Percentiles rank a stretch among this genome's conserved stretches.
These are phyloP conservation scores for Pseudogymnoascus sp. DNA, from an alignment of 2,329 filamentous ascomycete genomes.

Conservation along the genomic window DNA sequence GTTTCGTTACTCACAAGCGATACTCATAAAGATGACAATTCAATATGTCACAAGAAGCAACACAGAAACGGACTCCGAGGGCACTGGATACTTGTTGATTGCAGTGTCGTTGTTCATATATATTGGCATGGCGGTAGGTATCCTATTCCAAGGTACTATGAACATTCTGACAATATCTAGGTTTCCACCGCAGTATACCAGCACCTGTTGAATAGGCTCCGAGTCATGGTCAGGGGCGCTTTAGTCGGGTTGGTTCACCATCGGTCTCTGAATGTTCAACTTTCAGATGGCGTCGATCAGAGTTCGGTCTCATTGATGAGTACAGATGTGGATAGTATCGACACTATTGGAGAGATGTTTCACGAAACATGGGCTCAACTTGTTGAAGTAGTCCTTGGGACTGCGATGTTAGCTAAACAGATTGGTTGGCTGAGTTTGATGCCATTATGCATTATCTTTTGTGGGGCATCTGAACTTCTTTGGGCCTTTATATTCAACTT, in stretches of 20 bases:
- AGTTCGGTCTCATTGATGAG: conserved; percentile 33
- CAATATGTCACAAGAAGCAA: conserved; percentile 23
- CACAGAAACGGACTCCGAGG: conserved; percentile 2
- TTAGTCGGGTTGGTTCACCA: conserved; percentile 32
- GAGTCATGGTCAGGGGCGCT: conserved; percentile 29
- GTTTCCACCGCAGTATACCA: conserved; percentile 28
- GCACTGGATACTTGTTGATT: conserved; percentile 26
- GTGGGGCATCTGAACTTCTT: conserved; percentile 25
- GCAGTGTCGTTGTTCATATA: conserved; percentile 30
- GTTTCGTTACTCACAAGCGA: conserved; percentile 35
- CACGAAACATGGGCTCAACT: conserved; percentile 37
- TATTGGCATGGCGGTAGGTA: conserved; percentile 31
- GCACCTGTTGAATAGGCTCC: conserved; percentile 27
- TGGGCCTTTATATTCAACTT: not conserved
- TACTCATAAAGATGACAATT: conserved; percentile 33
- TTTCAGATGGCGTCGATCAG: conserved; percentile 25
- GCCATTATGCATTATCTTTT: conserved; percentile 34
- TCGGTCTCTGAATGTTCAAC: conserved; percentile 25
- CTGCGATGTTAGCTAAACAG: conserved; percentile 31
- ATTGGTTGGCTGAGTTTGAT: conserved; percentile 37
- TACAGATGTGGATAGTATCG: conserved; percentile 33
- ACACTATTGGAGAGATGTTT: conserved; percentile 29
- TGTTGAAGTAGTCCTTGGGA: conserved; percentile 35
- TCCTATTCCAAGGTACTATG: not conserved
- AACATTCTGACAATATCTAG: conserved; percentile 18